phyloP scores from a whole-genome alignment of 208 protist genomes.

The Crithidia brevicula region DNA sequence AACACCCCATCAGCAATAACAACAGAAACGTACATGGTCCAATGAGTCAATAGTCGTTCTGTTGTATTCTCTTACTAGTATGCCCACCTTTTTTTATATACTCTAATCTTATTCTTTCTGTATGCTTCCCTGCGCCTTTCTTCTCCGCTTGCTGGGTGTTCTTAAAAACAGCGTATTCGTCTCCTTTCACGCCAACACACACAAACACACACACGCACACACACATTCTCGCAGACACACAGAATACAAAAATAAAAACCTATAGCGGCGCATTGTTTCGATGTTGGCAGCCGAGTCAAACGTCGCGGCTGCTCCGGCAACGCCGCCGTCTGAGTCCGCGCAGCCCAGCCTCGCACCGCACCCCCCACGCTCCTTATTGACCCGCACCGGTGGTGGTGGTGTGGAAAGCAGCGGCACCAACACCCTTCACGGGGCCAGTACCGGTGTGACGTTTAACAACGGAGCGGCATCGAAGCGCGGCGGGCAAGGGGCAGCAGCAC shows the following conservation, averaged over 20 bases:
- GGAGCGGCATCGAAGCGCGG: background rate
- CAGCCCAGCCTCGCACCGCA: background rate
- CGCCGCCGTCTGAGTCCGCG: background rate
- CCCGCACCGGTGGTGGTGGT: background rate
- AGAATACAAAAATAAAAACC: background rate
- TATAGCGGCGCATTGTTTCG: background rate
- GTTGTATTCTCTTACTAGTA: too few relatives aligned
- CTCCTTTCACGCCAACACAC: too few relatives aligned
- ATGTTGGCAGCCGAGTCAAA: conserved; percentile 13
- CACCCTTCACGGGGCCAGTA: conserved; percentile 2
- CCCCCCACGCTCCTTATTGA: background rate
- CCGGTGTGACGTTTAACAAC: conserved; percentile 7
- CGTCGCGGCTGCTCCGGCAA: conserved; percentile 2
- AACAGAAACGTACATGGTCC: too few relatives aligned
- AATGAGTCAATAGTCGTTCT: too few relatives aligned
- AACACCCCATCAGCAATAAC: too few relatives aligned
- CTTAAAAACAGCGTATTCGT: too few relatives aligned
- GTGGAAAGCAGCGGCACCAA: background rate
- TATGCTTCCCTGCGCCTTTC: too few relatives aligned
- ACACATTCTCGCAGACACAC: too few relatives aligned
- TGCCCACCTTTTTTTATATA: too few relatives aligned
- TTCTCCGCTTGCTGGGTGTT: too few relatives aligned
- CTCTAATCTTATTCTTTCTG: too few relatives aligned
- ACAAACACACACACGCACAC: too few relatives aligned
- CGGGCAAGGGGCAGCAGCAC: background rate